Conservation (phyloP, 495 filamentous ascomycete genomes). For the Aspergillus saccharolyticus region DNA sequence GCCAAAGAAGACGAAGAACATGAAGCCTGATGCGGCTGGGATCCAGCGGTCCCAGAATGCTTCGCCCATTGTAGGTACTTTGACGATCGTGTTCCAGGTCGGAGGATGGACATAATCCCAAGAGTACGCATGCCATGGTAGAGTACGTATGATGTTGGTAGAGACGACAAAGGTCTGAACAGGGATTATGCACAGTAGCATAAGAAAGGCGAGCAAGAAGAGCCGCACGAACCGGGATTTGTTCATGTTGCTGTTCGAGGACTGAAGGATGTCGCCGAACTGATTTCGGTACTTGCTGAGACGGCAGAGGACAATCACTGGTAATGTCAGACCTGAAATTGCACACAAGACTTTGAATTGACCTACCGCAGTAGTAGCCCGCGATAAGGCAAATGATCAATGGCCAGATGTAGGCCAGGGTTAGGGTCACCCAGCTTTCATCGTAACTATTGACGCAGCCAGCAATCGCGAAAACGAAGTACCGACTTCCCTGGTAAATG, state of each 20-base stretch:
- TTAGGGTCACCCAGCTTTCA: conserved; percentile 64
- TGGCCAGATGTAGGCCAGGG: conserved; percentile 62
- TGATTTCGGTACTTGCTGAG: conserved; percentile 60
- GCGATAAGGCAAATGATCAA: conserved; percentile 59
- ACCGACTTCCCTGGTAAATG: conserved; percentile 64
- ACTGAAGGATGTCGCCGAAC: conserved; percentile 54
- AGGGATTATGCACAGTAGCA: conserved; percentile 65
- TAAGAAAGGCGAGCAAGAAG: conserved; percentile 63
- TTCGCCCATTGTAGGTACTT: conserved; percentile 51
- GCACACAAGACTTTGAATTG: conserved; percentile 21
- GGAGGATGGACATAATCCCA: conserved; percentile 52
- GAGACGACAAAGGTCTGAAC: conserved; percentile 56
- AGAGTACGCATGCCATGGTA: conserved; percentile 44
- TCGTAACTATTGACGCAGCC: conserved; percentile 67
- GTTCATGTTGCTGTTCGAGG: conserved; percentile 51
- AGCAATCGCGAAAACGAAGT: conserved; percentile 64
- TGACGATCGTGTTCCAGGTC: conserved; percentile 56
- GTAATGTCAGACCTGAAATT: background rate
- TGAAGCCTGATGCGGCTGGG: conserved; percentile 51
- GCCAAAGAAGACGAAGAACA: conserved; percentile 77
- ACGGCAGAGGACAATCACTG: conserved; percentile 60
- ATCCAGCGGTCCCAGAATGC: conserved; percentile 66
- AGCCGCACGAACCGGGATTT: conserved; percentile 73
- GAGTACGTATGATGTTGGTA: conserved; percentile 41
- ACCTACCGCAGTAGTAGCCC: conserved; percentile 64